Evolutionary conservation across 176 grass and related monocot species (phyloP).

Genomic region (Paspalum vaginatum): DNA sequence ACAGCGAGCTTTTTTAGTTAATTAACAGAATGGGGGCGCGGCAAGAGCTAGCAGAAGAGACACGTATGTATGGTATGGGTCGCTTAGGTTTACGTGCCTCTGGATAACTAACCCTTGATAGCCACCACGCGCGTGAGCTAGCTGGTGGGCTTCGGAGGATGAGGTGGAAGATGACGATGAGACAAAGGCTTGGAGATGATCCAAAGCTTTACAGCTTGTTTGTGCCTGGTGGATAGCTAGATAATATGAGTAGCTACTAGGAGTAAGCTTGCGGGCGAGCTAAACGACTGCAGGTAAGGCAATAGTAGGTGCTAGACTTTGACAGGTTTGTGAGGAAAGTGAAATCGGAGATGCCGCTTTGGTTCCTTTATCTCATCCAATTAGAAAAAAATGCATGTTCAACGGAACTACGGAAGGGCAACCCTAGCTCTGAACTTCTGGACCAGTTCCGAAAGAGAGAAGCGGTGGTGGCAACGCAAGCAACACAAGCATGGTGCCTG

Average conservation of each 20-base stretch:
- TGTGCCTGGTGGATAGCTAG: slow-evolving; percentile 26
- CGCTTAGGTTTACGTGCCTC: neutral
- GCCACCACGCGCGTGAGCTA: slow-evolving; percentile 23
- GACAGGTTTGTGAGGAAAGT: neutral
- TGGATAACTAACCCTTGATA: slow-evolving; percentile 36
- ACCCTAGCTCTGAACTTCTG: neutral
- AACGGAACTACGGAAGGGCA: neutral
- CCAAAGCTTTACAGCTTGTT: slow-evolving; percentile 46
- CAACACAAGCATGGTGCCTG: slow-evolving; percentile 6
- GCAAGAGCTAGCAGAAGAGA: neutral
- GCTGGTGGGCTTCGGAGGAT: neutral
- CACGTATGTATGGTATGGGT: neutral
- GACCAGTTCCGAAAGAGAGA: slow-evolving; percentile 22
- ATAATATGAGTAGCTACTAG: no score
- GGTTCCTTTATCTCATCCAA: neutral
- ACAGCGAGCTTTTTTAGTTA: neutral
- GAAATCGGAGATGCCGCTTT: neutral
- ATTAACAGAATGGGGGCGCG: slow-evolving; percentile 13
- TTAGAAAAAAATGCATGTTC: slow-evolving; percentile 11
- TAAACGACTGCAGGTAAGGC: neutral
- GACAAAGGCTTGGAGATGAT: slow-evolving; percentile 42
- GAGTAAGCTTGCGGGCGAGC: slow-evolving; percentile 23
- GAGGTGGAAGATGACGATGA: slow-evolving; percentile 24
- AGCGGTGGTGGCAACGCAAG: neutral
- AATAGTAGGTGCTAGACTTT: slow-evolving; percentile 32